Evolutionary conservation across 2,329 filamentous ascomycete species (phyloP).

Genomic region (Exophiala sp.): DNA sequence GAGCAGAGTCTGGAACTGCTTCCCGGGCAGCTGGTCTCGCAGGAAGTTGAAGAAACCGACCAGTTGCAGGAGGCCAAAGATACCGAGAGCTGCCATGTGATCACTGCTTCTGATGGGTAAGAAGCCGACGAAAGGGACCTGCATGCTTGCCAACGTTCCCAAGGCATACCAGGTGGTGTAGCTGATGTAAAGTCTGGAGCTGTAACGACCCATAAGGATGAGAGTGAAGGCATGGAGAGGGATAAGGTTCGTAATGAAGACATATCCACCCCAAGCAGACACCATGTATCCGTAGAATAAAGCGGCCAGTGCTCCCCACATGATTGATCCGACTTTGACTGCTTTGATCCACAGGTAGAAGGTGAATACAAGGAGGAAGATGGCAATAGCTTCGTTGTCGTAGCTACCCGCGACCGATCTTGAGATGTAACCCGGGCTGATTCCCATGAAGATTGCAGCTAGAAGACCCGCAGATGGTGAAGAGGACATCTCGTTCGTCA

Average conservation of each 20-base stretch:
- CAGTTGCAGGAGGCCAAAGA: constrained; percentile 93
- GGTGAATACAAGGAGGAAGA: constrained; percentile 96
- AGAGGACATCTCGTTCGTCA: constrained; percentile 96
- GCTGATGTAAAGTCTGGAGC: constrained; percentile 86
- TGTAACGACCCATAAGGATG: constrained; percentile 95
- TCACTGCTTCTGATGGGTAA: constrained; percentile 94
- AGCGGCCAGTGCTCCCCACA: constrained; percentile 92
- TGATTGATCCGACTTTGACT: constrained; percentile 89
- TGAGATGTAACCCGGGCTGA: constrained; percentile 95
- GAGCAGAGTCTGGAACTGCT: constrained; percentile 90
- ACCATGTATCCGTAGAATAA: constrained; percentile 99
- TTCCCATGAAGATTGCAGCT: constrained; percentile 94
- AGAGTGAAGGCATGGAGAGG: constrained; percentile 91
- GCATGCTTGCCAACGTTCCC: constrained; percentile 95
- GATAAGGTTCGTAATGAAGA: constrained; percentile 97
- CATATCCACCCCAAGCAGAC: constrained; percentile 98
- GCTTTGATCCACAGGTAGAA: constrained; percentile 99
- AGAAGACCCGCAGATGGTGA: constrained; percentile 92
- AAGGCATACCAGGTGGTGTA: constrained; percentile 98
- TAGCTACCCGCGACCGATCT: constrained; percentile 97
- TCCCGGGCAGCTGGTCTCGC: constrained; percentile 79
- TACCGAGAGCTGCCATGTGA: constrained; percentile 93
- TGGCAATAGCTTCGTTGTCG: constrained; percentile 98
- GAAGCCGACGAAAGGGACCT: constrained; percentile 98
- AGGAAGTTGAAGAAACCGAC: constrained; percentile 90